Evolutionary conservation across 2,329 filamentous ascomycete genomes (phyloP), one percentile per base, ranked within the genome.

Genomic region (Aspergillus cejpii): DNA sequence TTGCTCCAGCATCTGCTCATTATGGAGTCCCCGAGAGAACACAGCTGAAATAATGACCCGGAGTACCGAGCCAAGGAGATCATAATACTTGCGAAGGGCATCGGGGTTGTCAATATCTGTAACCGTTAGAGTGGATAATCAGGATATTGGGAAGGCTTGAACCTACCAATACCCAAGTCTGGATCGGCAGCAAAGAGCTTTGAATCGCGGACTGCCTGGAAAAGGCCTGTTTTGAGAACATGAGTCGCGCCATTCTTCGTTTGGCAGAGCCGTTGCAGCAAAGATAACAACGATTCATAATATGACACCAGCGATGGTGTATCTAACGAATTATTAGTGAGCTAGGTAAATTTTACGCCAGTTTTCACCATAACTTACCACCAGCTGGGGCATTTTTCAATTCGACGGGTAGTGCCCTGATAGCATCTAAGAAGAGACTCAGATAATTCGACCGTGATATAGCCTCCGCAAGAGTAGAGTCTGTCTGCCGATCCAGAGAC

Each of bases 381-480:
- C 71, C 71, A 50, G 67, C 66, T 57, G 77, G 72, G 26, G 77
- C 72, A 44, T 78, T 74, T 43, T 77, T 74, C 67, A 87, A 79
- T 56, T 96, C 90, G 8, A 78, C 68, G 49, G 90, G 79, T 41
- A 96, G 79, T 54, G 79, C 77, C 55, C 86, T 83, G 45, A 98
- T 78, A 41, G 87, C 87, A 67, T 97, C 91, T 41, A 98, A 83
- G 23, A 97, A 78, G 21, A 97, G 83, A 40, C 85, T 85, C 40
- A 96, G 79, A 63, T 96, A 95, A 68, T 98, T 98, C 37, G 94
- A 79, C 45, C 85, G 81, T 58, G 85, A 84, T 44, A 98, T 78
- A 23, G 81, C 76, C 51, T 92, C 87, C 12, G 95, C 79, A 19
- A 97, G 80, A 41, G 78, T 77, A 23, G 85, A 87, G 39, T 81